Evolutionary conservation across 2,329 filamentous ascomycete genomes (phyloP).

Genomic region (Gremmenia infestans): DNA sequence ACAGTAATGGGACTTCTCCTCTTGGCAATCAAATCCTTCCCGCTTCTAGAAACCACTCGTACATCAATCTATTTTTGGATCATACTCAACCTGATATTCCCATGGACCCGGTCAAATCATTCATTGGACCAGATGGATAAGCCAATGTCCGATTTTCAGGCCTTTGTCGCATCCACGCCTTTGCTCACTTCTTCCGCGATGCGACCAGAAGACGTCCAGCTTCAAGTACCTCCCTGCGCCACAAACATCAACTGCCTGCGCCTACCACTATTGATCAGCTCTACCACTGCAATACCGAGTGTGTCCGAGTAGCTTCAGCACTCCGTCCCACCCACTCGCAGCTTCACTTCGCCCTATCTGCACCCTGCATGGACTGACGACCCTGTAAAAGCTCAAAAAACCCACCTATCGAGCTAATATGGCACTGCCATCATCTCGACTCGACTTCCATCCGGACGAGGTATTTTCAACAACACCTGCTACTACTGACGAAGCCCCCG

Average conservation of each 20-base stretch:
- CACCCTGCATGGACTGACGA: slow-evolving; percentile 22
- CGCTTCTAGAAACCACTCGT: neutral
- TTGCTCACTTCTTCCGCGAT: neutral
- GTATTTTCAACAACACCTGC: slow-evolving; percentile 21
- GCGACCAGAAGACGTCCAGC: neutral
- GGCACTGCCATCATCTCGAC: slow-evolving; percentile 24
- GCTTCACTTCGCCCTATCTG: slow-evolving; percentile 10
- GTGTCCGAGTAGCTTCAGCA: slow-evolving; percentile 16
- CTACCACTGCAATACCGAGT: slow-evolving; percentile 6
- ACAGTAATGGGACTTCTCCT: neutral
- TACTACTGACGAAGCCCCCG: slow-evolving; percentile 36
- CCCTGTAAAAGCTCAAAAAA: slow-evolving; percentile 17
- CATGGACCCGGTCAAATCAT: slow-evolving; percentile 2
- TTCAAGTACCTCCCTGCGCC: slow-evolving; percentile 1
- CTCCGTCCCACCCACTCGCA: slow-evolving; percentile 8
- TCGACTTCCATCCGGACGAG: slow-evolving; percentile 23
- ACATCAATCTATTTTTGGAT: slow-evolving; percentile 8
- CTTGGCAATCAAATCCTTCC: neutral
- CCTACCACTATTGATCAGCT: neutral
- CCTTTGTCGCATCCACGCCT: slow-evolving; percentile 4
- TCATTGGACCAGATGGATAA: slow-evolving; percentile 10
- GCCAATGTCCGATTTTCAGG: slow-evolving; percentile 7
- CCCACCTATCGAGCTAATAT: slow-evolving; percentile 18
- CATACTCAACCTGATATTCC: neutral
- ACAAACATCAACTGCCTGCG: neutral